Evolutionary conservation across 1,139 yeast genomes (phyloP).

Genomic region (Blastobotrys petasosporus): DNA sequence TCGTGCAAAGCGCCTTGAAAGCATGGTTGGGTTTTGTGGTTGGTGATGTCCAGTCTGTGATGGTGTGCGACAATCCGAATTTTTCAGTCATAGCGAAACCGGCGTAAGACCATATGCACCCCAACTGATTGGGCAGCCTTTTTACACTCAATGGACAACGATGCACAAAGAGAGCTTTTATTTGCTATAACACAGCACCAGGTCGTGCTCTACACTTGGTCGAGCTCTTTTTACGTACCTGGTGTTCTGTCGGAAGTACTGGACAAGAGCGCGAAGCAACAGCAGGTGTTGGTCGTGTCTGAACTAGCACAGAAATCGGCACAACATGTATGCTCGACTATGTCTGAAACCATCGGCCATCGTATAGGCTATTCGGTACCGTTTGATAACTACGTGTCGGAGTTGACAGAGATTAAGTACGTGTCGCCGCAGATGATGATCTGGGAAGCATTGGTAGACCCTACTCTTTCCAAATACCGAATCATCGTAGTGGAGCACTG

Average conservation of each 20-base stretch:
- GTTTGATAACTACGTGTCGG: constrained; percentile 55
- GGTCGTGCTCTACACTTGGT: not conserved
- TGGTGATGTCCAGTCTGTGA: not conserved
- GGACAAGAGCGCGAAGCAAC: not conserved
- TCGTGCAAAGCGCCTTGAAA: constrained; percentile 8
- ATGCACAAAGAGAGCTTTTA: constrained; percentile 1
- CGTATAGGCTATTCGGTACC: constrained; percentile 57
- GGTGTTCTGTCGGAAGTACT: not conserved
- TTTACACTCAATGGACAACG: no score
- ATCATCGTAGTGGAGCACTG: constrained; percentile 85
- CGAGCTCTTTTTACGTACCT: not conserved
- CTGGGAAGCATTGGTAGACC: constrained; percentile 64
- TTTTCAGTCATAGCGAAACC: not conserved
- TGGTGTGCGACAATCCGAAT: not conserved
- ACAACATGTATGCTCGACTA: not conserved
- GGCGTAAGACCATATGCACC: not conserved
- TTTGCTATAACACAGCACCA: constrained; percentile 1
- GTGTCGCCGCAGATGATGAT: constrained; percentile 73
- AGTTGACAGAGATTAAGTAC: constrained; percentile 57
- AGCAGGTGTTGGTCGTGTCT: constrained; percentile 6
- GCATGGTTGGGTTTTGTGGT: constrained; percentile 2
- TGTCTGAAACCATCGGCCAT: not conserved
- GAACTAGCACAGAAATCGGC: constrained; percentile 31
- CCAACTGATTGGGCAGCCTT: not conserved
- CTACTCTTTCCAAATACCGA: constrained; percentile 55